Conservation (phyloP, 202 grass and related monocot species). For the Saccharum hybrid region DNA sequence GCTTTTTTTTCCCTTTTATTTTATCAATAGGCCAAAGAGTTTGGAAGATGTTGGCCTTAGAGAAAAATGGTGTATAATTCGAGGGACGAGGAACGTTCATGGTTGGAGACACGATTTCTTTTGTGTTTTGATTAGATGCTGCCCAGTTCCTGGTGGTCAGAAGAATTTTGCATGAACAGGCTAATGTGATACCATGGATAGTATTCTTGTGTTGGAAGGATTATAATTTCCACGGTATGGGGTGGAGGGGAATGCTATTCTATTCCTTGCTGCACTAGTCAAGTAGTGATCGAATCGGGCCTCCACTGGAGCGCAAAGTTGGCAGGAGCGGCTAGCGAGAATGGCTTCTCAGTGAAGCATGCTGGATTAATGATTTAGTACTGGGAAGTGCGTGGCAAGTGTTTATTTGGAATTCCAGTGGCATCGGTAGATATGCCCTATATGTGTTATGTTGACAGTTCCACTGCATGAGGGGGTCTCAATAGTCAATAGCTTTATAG, state of each 20-base stretch:
- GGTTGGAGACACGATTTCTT: neutral
- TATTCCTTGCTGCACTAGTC: conserved; percentile 43
- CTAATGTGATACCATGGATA: conserved; percentile 13
- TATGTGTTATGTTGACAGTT: conserved; percentile 31
- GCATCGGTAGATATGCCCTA: conserved; percentile 43
- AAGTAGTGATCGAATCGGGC: conserved; percentile 38
- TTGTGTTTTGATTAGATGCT: neutral
- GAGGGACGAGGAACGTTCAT: neutral
- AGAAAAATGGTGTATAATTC: conserved; percentile 12
- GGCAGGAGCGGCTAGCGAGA: conserved; percentile 29
- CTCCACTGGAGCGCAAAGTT: conserved; percentile 48
- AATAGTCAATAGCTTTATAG: conserved; percentile 48
- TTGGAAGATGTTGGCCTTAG: conserved; percentile 24
- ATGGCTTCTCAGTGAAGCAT: conserved; percentile 57
- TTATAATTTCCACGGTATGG: conserved; percentile 20
- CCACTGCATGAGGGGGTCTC: conserved; percentile 37
- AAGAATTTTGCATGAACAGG: conserved; percentile 20
- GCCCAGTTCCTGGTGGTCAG: neutral
- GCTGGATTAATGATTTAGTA: conserved; percentile 33
- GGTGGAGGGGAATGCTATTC: conserved; percentile 50
- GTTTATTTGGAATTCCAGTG: conserved; percentile 45
- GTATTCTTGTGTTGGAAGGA: conserved; percentile 24
- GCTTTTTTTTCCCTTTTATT: neutral
- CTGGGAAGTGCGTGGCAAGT: neutral
- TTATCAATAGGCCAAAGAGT: conserved; percentile 10